A percentile compares a stretch with the other conserved stretches of the same genome.
Evolutionary conservation across 805 yeast species (phyloP).

Genomic region (Saccharomycodes ludwigii): DNA sequence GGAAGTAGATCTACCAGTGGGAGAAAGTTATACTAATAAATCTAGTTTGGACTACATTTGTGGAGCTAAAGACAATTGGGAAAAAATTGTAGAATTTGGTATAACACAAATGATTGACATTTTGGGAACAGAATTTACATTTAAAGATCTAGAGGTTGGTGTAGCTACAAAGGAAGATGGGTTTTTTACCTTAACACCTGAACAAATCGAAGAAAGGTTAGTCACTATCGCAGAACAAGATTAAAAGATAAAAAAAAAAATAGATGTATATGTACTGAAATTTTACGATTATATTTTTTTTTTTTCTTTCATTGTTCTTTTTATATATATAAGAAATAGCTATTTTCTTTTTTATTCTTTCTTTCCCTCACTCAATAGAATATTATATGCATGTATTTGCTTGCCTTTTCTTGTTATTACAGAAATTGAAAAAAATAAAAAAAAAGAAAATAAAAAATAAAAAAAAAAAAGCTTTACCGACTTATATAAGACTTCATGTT

Average conservation of each 20-base stretch:
- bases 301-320: background rate
- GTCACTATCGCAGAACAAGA: constrained; percentile 95
- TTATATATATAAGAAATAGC: too few relatives aligned
- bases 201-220: constrained; percentile 89
- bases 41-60: too few relatives aligned
- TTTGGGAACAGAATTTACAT: constrained; percentile 85
- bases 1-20: too few relatives aligned
- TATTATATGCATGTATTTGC: too few relatives aligned
- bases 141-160: constrained; percentile 88
- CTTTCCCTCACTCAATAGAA: too few relatives aligned
- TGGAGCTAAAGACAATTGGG: constrained; percentile 95
- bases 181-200: constrained; percentile 63
- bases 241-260: constrained; percentile 22
- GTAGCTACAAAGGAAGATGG: constrained; percentile 60
- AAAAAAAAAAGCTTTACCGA: too few relatives aligned
- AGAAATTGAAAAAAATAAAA: too few relatives aligned
- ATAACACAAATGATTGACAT: constrained; percentile 78
- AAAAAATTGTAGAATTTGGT: constrained; percentile 77
- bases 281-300: background rate
- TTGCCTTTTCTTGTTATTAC: too few relatives aligned
- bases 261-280: background rate
- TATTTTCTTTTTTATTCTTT: too few relatives aligned
- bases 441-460: too few relatives aligned
- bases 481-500: too few relatives aligned
- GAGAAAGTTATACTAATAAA: background rate